Evolutionary conservation across 2,329 filamentous ascomycete genomes (phyloP), one percentile per base, ranked within the genome.

Genomic region (Hymenoscyphus fructigenus): DNA sequence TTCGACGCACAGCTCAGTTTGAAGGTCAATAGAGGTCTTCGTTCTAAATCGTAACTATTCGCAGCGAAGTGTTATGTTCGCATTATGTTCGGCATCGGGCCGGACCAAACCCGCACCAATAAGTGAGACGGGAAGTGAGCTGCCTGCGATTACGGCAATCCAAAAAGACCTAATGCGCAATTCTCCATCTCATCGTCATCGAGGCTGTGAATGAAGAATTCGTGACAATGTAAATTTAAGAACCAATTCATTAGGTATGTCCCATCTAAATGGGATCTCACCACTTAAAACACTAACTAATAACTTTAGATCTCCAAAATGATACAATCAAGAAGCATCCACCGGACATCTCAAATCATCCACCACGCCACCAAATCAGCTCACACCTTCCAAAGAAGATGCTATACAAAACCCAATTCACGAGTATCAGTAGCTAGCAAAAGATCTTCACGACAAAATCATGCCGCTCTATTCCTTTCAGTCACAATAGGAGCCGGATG

Each of bases 401-500:
- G 55, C 50, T 69, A 73, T 50, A 65, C 65, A 64, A 59, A 59
- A 17, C 58, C 58, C 41, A 65, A 53, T 59, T 65, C 70, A 15
- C 65, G 62, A 60, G 64, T 65, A 59, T 65, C 66, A 4, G 62
- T 64, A 63, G 62, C 64, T 14, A 71, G 36, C 57, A 69, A 50
- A 65, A 28, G 59, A 15, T 55, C 44, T 6, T 57, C 44, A 14
- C 36, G 44, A 38, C 55, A 62, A 32, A 61, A 64, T 20, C 68
- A 41, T 32, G 67, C 68, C 23, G 69, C 63, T 1, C 53, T 73
- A 20, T 36, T 75, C 2, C 23, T 73, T 9, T 67, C 72, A 10
- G 53, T 68, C 10, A 68, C 66, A 28, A 64, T 72, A 26, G 70
- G 67, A 17, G 74, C 62, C 14, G 72, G 71, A 15, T 34, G 58